Conservation (phyloP, 108 stramenopile genomes). For the Cyclotella choctawhatcheeana region DNA sequence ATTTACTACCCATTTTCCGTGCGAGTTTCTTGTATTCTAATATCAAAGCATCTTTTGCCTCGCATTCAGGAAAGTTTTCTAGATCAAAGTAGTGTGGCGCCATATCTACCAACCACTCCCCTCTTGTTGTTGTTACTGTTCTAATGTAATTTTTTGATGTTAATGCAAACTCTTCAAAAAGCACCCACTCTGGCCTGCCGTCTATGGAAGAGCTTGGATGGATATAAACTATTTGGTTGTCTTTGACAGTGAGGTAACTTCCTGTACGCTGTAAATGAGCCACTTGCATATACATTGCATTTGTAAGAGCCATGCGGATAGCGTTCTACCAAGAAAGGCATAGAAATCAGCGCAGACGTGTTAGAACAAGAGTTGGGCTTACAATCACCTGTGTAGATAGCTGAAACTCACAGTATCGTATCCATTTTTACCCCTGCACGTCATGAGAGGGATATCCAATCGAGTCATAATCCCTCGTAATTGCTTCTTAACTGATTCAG, state of each 20-base stretch:
- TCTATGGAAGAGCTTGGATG: constrained; percentile 95
- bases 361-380: not conserved
- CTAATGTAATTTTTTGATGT: constrained; percentile 98
- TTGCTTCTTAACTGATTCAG: constrained; percentile 92
- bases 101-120: constrained; percentile 96
- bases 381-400: not conserved
- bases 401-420: constrained; percentile 65
- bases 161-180: constrained; percentile 98
- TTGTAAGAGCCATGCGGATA: constrained; percentile 90
- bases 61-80: constrained; percentile 96
- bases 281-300: constrained; percentile 96
- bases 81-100: constrained; percentile 99
- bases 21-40: constrained; percentile 78
- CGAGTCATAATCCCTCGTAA: constrained; percentile 90
- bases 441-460: constrained; percentile 85
- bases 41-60: constrained; percentile 88
- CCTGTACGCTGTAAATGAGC: constrained; percentile 94
- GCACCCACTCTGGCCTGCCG: constrained; percentile 94
- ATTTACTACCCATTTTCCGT: constrained; percentile 20
- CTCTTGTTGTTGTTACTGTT: constrained; percentile 92
- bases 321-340: constrained; percentile 40
- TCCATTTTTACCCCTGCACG: constrained; percentile 79
- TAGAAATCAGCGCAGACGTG: not conserved
- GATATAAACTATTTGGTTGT: constrained; percentile 96
- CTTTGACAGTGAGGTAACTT: constrained; percentile 97